Evolutionary conservation across 371 early-diverging fungal genomes (phyloP), one percentile per base, ranked within the genome.

Genomic region (Mucor ambiguus): DNA sequence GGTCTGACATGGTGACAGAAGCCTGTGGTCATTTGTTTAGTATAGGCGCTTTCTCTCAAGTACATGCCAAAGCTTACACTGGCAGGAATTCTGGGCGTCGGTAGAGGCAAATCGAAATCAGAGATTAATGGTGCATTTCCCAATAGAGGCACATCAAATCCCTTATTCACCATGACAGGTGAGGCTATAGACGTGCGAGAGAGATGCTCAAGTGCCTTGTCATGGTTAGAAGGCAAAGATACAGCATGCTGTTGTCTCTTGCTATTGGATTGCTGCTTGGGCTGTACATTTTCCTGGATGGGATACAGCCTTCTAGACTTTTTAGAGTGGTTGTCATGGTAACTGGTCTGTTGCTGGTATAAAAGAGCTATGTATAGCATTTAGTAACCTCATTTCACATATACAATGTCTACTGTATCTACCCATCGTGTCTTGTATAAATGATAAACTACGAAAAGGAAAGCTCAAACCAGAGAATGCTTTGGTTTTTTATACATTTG

Each of bases 51-150:
- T 30, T 37, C 14, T 2, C 33, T 30, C 7, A 7, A 37, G 52
- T 24, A 37, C 33, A 33, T 16, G n/a, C 20, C 30, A 28, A 54
- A 56, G 12, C 61, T 75, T 77, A 80, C 82, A 68, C 71, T 75
- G 26, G 80, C 70, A 26, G 84, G 81, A 52, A 88, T 61, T 35
- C 61, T 63, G 10, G 81, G 77, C 24, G 67, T 56, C 16, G 73
- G 71, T 20, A 72, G 68, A 22, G 78, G 67, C 7, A 68, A 12
- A 1, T 58, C 12, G n/a, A 88, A 61, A 55, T 76, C 81, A 35
- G 79, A 61, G 1, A 88, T 65, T 28, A 62, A 68, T 12, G 88
- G 87, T 43, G 73, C 74, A 29, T 76, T 85, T 16, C 84, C 85
- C 26, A 87, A 68, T 30, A 85, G 58, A 4, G 78, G 37, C 10